A percentile compares a stretch with the other conserved stretches of the same genome.
These are phyloP conservation scores for Serendipita sp. DNA, from an alignment of 768 basidiomycete genomes.

Conservation along the genomic window DNA sequence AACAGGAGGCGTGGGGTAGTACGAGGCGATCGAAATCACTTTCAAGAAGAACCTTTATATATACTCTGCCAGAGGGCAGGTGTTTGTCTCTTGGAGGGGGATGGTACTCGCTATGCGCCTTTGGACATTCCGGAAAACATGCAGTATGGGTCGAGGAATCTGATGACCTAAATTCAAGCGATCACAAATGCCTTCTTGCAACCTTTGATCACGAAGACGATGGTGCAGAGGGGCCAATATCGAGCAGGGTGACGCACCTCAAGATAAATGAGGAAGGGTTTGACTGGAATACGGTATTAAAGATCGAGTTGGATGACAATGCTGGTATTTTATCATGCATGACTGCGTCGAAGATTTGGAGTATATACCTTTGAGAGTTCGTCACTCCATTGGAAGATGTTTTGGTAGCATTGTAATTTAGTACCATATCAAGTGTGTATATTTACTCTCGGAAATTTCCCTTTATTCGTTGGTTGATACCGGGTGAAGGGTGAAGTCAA, in stretches of 20 bases:
- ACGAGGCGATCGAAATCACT: background rate
- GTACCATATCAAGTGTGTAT: too few species aligned
- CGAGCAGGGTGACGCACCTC: background rate
- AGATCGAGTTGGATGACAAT: background rate
- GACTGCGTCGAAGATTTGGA: background rate
- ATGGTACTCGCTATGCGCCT: background rate
- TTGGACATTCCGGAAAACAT: background rate
- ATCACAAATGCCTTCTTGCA: background rate
- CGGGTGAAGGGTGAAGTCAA: background rate
- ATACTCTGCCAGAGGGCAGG: background rate
- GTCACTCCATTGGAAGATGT: background rate
- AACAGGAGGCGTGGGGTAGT: background rate
- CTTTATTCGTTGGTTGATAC: background rate
- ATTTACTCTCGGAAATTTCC: background rate
- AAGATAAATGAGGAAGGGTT: background rate
- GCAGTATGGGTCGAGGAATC: background rate
- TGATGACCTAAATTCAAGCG: background rate
- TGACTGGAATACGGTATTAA: background rate
- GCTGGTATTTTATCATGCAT: background rate
- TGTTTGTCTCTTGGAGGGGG: background rate
- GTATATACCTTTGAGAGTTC: background rate
- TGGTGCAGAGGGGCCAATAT: background rate
- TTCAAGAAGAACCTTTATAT: background rate
- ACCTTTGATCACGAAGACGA: background rate
- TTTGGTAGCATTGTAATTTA: too few species aligned